Base-by-base conservation (phyloP, 2,329 filamentous ascomycete species). In the Penicillium sp. region DNA sequence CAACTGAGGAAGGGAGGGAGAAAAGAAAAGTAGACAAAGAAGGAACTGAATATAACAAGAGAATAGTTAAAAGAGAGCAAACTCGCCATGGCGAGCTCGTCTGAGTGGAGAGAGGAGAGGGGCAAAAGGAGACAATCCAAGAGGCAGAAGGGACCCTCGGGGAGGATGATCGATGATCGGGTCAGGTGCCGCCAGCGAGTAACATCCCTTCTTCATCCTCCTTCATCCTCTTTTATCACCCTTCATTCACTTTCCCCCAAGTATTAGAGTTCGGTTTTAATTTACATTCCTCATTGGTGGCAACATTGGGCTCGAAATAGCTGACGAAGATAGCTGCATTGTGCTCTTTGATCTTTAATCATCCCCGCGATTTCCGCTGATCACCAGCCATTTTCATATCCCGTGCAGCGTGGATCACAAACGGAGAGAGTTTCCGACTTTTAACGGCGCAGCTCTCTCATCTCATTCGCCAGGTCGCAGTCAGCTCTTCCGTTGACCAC, bases 331-430 rank as follows among this genome's bases (percentile, higher is more conserved):
- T 11, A 42, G n/a, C 29, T 19, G 24, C 33, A 24, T 40, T 54
- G 50, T 26, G 36, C 31, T 34, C 46, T 45, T 18, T 36, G 33
- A n/a, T 21, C 28, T 45, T 10, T 16, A 18, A 31, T 5, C 21
- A 13, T 44, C 42, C 36, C 54, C 56, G 54, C 49, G 50, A 37
- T 56, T 54, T 37, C 52, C 40, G 51, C 56, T 24, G 54, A 54
- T 59, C 48, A 19, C 23, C 44, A 42, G 42, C 28, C 42, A 29
- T 29, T 28, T 28, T n/a, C 29, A 44, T 29, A 29, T 43, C 13
- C 24, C 7, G 26, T 31, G 42, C 42, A 45, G 42, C 14, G 42
- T 19, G 31, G 42, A 45, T 45, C 33, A 3, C 31, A 28, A 16
- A 18, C 50, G 34, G 43, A 45, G 45, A 14, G 23, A 8, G 3